Evolutionary conservation across 75 land plant genomes (phyloP).

Genomic region (Pinus tabuliformis): DNA sequence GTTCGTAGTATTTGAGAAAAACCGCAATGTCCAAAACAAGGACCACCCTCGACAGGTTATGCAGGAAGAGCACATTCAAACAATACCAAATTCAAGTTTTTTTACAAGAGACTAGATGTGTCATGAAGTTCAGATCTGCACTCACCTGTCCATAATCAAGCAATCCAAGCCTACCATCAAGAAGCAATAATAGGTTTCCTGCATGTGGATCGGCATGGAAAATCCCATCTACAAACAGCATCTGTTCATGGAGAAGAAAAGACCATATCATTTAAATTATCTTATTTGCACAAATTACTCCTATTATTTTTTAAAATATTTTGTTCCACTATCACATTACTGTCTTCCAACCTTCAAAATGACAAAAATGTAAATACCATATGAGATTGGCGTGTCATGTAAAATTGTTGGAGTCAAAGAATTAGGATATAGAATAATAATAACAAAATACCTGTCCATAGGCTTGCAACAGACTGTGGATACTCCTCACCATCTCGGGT

Average conservation of each 20-base stretch:
- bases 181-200: constrained; percentile 34
- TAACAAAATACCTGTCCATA: constrained; percentile 42
- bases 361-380: background rate
- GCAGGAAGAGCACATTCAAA: too few species aligned
- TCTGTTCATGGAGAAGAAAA: constrained; percentile 13
- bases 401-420: background rate
- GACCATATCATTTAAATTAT: background rate
- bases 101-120: too few species aligned
- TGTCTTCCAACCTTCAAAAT: too few species aligned
- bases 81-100: too few species aligned
- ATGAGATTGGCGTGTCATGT: background rate
- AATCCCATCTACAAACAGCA: constrained; percentile 41
- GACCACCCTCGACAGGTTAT: too few species aligned
- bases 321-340: too few species aligned
- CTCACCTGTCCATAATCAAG: constrained; percentile 46
- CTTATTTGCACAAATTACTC: too few species aligned
- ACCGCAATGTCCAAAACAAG: too few species aligned
- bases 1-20: too few species aligned
- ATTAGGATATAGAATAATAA: background rate
- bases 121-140: background rate
- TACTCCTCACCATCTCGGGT: constrained; percentile 23
- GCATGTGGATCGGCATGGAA: constrained; percentile 60
- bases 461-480: constrained; percentile 26
- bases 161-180: constrained; percentile 43
- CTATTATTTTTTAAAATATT: too few species aligned